A percentile compares a stretch with the other conserved stretches of the same genome.
phyloP scores from a whole-genome alignment of 148 eudicot genomes.

The Rhododendron williamsianum region DNA sequence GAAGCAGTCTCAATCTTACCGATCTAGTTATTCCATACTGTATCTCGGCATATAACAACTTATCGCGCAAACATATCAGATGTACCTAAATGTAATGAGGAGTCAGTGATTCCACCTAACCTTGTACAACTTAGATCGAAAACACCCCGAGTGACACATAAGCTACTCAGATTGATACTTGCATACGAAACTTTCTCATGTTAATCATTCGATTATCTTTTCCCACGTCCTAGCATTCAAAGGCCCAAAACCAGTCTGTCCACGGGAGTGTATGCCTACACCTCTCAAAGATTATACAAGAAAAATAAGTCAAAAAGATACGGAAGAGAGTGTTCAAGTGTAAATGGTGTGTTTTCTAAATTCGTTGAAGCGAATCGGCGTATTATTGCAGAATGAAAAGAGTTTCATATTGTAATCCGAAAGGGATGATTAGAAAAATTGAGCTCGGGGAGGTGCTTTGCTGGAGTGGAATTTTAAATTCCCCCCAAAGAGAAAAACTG shows the following conservation, averaged over 20 bases:
- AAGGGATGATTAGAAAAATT: background rate
- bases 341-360: background rate
- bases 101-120: background rate
- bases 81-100: background rate
- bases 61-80: background rate
- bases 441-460: background rate
- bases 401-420: background rate
- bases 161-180: background rate
- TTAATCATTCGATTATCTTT: background rate
- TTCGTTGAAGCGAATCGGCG: background rate
- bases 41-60: background rate
- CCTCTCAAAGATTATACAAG: background rate
- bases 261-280: background rate
- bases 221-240: background rate
- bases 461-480: background rate
- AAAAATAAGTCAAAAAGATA: background rate
- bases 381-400: background rate
- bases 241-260: background rate
- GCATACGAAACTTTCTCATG: background rate
- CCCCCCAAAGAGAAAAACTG: background rate
- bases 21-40: background rate
- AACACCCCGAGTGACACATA: background rate
- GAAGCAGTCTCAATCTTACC: background rate
- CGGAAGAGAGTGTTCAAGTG: background rate
- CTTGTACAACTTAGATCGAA: background rate